These are phyloP conservation scores for Platanthera zijinensis DNA, from an alignment of 106 monocot species.

Conservation along the genomic window DNA sequence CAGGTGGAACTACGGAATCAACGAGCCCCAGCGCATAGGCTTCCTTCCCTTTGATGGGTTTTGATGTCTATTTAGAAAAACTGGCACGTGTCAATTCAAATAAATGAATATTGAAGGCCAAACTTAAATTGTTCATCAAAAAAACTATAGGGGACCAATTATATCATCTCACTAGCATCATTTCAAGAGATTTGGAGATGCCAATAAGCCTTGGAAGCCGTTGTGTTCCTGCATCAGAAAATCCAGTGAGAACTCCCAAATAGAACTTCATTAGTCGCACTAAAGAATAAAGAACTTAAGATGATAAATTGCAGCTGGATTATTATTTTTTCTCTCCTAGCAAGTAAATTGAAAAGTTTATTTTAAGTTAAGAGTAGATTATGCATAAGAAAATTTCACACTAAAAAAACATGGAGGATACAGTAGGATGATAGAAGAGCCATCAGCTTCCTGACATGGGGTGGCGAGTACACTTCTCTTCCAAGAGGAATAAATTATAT, in stretches of 20 bases:
- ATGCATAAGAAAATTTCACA: too few relatives aligned
- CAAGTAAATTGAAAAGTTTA: background rate
- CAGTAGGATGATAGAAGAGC: too few relatives aligned
- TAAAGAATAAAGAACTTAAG: background rate
- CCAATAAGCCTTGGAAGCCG: conserved; percentile 94
- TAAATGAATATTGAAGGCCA: background rate
- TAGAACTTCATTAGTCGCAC: background rate
- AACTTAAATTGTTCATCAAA: background rate
- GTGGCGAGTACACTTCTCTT: too few relatives aligned
- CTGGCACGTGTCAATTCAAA: background rate
- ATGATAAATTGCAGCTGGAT: background rate
- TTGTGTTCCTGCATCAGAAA: conserved; percentile 66
- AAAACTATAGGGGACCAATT: conserved; percentile 1
- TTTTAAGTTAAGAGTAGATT: too few relatives aligned
- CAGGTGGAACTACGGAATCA: conserved; percentile 66
- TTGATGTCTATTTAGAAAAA: conserved; percentile 53
- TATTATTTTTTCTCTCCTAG: background rate
- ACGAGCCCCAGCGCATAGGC: conserved; percentile 72
- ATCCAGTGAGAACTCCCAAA: conserved; percentile 3
- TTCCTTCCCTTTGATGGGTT: conserved; percentile 74
- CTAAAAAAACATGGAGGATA: background rate
- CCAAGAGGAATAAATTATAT: too few relatives aligned
- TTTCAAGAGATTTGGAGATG: conserved; percentile 86
- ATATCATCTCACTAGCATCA: conserved; percentile 67
- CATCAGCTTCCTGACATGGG: too few relatives aligned